Conservation (phyloP, 2,329 filamentous ascomycete genomes). For the Ceratocystis alfenasii region DNA sequence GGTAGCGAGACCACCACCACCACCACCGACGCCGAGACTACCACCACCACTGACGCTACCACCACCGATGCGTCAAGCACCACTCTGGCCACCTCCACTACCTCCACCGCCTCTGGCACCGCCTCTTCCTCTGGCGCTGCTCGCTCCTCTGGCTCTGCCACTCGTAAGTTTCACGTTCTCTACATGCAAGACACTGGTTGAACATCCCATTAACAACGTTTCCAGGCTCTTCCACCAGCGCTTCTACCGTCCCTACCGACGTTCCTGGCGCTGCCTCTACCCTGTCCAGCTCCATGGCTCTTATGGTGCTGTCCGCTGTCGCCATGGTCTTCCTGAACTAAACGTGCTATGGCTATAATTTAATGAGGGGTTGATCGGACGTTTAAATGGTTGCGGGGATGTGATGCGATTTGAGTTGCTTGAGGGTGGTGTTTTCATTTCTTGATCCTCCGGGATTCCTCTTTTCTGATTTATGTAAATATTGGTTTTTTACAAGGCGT, state of each 20-base stretch:
- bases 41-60: constrained; percentile 20
- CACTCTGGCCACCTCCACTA: constrained; percentile 22
- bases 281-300: constrained; percentile 31
- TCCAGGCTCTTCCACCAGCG: constrained; percentile 3
- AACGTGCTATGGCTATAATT: constrained; percentile 18
- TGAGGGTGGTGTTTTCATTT: constrained; percentile 10
- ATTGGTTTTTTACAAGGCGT: constrained; percentile 8
- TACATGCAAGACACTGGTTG: background rate
- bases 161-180: constrained; percentile 18
- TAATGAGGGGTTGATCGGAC: background rate
- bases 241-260: constrained; percentile 23
- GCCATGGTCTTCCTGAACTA: constrained; percentile 36
- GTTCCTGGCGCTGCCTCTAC: constrained; percentile 25
- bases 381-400: background rate
- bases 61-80: constrained; percentile 23
- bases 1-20: constrained; percentile 24
- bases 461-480: constrained; percentile 8
- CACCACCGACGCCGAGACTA: constrained; percentile 20
- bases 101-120: constrained; percentile 23
- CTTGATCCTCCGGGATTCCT: background rate
- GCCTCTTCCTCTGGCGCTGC: constrained; percentile 19
- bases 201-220: background rate
- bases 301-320: constrained; percentile 32
- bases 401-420: constrained; percentile 4
- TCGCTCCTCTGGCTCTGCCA: constrained; percentile 16